Evolutionary conservation across 192 early-diverging fungal species (phyloP).

Genomic region (Coemansia pectinata): DNA sequence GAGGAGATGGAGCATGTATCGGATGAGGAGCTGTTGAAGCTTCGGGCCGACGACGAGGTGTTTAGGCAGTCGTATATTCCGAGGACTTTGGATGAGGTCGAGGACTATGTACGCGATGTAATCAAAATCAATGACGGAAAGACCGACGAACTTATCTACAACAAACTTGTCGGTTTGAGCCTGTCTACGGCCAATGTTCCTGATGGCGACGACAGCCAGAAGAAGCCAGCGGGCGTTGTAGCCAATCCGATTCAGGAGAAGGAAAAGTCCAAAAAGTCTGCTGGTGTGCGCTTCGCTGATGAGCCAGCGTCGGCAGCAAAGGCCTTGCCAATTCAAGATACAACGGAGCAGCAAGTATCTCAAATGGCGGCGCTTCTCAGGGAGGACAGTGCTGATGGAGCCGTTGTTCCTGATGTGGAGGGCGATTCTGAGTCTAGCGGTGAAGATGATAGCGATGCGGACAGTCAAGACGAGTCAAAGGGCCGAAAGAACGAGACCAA

Average conservation of each 20-base stretch:
- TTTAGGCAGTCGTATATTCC: constrained; percentile 93
- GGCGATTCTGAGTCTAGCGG: constrained; percentile 1
- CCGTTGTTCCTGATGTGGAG: constrained; percentile 16
- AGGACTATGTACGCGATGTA: constrained; percentile 83
- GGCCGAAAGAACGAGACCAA: constrained; percentile 84
- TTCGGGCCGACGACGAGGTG: constrained; percentile 81
- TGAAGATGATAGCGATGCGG: constrained; percentile 39
- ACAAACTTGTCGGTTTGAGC: constrained; percentile 61
- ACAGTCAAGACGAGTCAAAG: constrained; percentile 53
- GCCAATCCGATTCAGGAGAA: neutral
- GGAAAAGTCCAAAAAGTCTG: constrained; percentile 52
- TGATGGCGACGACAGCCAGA: neutral
- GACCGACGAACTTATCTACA: constrained; percentile 61
- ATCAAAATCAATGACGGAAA: constrained; percentile 71
- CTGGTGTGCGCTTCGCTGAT: constrained; percentile 37
- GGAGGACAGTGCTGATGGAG: constrained; percentile 18
- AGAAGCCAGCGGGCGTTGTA: neutral
- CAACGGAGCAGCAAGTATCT: neutral
- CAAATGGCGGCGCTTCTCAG: neutral
- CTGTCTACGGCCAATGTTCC: constrained; percentile 48
- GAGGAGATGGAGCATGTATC: constrained; percentile 39
- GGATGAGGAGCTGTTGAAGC: constrained; percentile 55
- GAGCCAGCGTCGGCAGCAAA: neutral
- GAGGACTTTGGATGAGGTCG: constrained; percentile 85
- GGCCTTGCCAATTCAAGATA: neutral